These are phyloP conservation scores for Wickerhamomyces silvicola DNA, from an alignment of 805 yeast species.

Conservation along the genomic window DNA sequence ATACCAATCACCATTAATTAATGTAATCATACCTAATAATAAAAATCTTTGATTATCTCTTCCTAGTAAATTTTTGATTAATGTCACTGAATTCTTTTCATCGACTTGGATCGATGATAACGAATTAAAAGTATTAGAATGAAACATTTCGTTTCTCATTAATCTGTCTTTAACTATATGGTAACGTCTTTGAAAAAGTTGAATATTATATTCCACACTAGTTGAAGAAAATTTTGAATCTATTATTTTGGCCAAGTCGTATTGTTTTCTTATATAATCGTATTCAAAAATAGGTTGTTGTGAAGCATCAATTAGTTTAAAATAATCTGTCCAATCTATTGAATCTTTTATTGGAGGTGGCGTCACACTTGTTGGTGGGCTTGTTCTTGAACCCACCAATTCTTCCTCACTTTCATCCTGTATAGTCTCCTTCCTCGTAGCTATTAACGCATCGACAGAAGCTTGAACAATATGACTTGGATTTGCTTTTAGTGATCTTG, in stretches of 20 bases:
- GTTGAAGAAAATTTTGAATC: slow-evolving; percentile 22
- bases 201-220: slow-evolving; percentile 25
- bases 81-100: slow-evolving; percentile 40
- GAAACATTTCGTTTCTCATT: slow-evolving; percentile 70
- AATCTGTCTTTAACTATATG: slow-evolving; percentile 63
- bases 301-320: slow-evolving; percentile 55
- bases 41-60: slow-evolving; percentile 71
- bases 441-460: slow-evolving; percentile 1
- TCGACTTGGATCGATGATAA: slow-evolving; percentile 23
- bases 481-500: slow-evolving; percentile 6
- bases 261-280: slow-evolving; percentile 57
- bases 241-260: slow-evolving; percentile 29
- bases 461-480: neutral
- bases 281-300: slow-evolving; percentile 61
- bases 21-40: slow-evolving; percentile 68
- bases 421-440: slow-evolving; percentile 6
- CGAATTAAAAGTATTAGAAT: slow-evolving; percentile 30
- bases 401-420: slow-evolving; percentile 15
- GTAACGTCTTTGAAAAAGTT: slow-evolving; percentile 48
- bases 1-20: slow-evolving; percentile 61
- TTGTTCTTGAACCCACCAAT: slow-evolving; percentile 6
- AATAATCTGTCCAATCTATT: slow-evolving; percentile 68
- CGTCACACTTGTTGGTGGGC: slow-evolving; percentile 21
- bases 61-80: slow-evolving; percentile 81
- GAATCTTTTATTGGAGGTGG: slow-evolving; percentile 21